Percentiles rank a stretch among this genome's conserved stretches.
These are phyloP conservation scores for Dactylellina sp. DNA, from an alignment of 2,329 filamentous ascomycete genomes.

Conservation along the genomic window DNA sequence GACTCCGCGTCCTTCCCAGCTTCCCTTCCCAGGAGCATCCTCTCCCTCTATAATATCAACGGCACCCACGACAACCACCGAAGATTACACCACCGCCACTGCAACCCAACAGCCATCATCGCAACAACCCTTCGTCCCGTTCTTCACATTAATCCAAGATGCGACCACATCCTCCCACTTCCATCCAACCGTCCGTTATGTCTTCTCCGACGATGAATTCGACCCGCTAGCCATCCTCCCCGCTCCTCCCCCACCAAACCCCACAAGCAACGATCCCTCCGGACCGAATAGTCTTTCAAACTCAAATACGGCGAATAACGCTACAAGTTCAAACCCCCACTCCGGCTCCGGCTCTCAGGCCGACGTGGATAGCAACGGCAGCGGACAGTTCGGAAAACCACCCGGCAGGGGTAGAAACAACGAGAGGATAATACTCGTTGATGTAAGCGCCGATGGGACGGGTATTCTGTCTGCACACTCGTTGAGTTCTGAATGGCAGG, in stretches of 20 bases:
- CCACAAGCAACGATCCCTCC: slow-evolving; percentile 10
- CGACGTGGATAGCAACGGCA: slow-evolving; percentile 58
- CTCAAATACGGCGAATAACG: slow-evolving; percentile 21
- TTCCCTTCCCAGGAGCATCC: slow-evolving; percentile 36
- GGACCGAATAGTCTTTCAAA: slow-evolving; percentile 34
- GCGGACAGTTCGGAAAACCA: slow-evolving; percentile 59
- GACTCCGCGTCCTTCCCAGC: slow-evolving; percentile 50
- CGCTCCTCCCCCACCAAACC: slow-evolving; percentile 13
- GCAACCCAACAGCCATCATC: slow-evolving; percentile 22
- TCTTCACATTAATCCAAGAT: slow-evolving; percentile 88
- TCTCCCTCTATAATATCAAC: slow-evolving; percentile 12
- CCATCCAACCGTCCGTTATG: slow-evolving; percentile 89
- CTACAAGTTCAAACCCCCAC: slow-evolving; percentile 26
- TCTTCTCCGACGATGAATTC: slow-evolving; percentile 89
- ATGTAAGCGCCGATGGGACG: slow-evolving; percentile 68
- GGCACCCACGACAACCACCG: slow-evolving; percentile 11
- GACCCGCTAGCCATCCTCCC: slow-evolving; percentile 59
- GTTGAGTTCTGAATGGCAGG: slow-evolving; percentile 79
- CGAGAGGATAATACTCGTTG: slow-evolving; percentile 70
- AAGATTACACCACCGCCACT: neutral
- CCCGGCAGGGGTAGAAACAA: slow-evolving; percentile 62
- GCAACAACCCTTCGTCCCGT: slow-evolving; percentile 72
- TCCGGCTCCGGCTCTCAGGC: slow-evolving; percentile 50
- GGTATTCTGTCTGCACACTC: slow-evolving; percentile 77
- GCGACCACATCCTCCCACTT: slow-evolving; percentile 77